Base-by-base conservation (phyloP, 306 rosid genomes). In the Lathyrus oleraceus region DNA sequence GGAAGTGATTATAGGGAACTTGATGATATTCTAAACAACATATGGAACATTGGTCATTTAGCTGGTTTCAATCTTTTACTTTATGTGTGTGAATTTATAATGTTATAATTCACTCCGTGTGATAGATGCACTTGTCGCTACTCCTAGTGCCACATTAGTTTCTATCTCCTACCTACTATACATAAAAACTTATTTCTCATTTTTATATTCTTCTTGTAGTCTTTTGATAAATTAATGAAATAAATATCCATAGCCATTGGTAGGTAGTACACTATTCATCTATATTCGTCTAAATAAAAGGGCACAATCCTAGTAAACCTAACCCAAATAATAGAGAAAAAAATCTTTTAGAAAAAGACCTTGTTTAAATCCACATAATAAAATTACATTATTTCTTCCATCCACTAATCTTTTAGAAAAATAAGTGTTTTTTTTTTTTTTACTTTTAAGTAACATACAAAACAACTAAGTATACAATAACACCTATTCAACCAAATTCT, bases 341-440 rank as follows among this genome's bases (percentile, higher is more conserved):
- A 54, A 56, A 66, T 27, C 27, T 35, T 38, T 14, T 20, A 30
- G 17, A 61, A 72, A 68, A 11, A 15, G 51, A 49, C 27, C 23
- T 69, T 59, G 76, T 73, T 76, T 77, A 64, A 67, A 66, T 69
- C 64, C 72, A 74, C 44, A 77, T 19, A 65, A 45, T 17, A 17
- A 35, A 70, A 40, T 4, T 56, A 71, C 61, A 35, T 68, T 61
- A 64, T 61, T 30, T 57, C 38, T 72, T 67, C 45, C 60, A 72
- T 63, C 47, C 23, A 42, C 75, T 17, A 54, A 40, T 67, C 39
- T 16, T n/a, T n/a, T n/a, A 60, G 71, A 14, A 49, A 80, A 44
- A 54, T 57, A 59, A 38, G 52, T 57, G 54, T 25, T 59, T 12
- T 56, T 7, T 30, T 25, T 59, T 12, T 56, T 7, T 30, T 73